Percentiles rank a stretch among this genome's conserved stretches.
These are phyloP conservation scores for Cadophora sp. DNA, from an alignment of 2,329 filamentous ascomycete species.

Conservation along the genomic window DNA sequence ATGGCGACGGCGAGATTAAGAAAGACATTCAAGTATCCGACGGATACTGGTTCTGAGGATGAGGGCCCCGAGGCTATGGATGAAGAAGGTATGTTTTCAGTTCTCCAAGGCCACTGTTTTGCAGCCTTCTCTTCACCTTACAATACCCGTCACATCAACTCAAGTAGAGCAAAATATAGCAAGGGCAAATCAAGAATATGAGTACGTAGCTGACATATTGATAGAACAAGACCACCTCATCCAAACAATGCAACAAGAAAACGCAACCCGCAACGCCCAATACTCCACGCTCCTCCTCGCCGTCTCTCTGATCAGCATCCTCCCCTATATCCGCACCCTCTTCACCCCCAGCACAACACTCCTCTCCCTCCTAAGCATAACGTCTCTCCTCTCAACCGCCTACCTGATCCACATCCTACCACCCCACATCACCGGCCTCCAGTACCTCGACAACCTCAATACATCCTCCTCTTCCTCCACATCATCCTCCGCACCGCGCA, in stretches of 20 bases:
- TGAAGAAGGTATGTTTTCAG: conserved; percentile 66
- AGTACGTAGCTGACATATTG: conserved; percentile 31
- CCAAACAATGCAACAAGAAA: conserved; percentile 57
- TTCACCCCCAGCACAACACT: conserved; percentile 45
- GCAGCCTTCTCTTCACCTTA: conserved; percentile 15
- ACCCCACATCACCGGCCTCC: conserved; percentile 60
- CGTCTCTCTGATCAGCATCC: conserved; percentile 61
- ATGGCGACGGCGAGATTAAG: conserved; percentile 66
- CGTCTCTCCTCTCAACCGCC: conserved; percentile 66
- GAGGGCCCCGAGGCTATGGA: conserved; percentile 69
- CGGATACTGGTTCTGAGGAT: conserved; percentile 61
- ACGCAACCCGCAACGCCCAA: conserved; percentile 62
- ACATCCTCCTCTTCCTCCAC: not conserved
- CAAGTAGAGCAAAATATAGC: not conserved
- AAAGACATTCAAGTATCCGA: conserved; percentile 78
- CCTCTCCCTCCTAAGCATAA: conserved; percentile 62
- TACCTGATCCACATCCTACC: conserved; percentile 66
- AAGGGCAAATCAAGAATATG: not conserved
- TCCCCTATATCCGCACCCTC: conserved; percentile 62
- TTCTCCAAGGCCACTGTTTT: not conserved
- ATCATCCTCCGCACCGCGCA: not conserved
- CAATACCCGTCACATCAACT: not conserved
- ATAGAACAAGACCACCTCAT: conserved; percentile 72
- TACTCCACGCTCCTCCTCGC: conserved; percentile 64
- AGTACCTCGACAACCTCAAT: conserved; percentile 54